Evolutionary conservation across 2,329 filamentous ascomycete species (phyloP), one percentile per base, ranked within the genome.

Genomic region (Sodiomyces alkalinus): DNA sequence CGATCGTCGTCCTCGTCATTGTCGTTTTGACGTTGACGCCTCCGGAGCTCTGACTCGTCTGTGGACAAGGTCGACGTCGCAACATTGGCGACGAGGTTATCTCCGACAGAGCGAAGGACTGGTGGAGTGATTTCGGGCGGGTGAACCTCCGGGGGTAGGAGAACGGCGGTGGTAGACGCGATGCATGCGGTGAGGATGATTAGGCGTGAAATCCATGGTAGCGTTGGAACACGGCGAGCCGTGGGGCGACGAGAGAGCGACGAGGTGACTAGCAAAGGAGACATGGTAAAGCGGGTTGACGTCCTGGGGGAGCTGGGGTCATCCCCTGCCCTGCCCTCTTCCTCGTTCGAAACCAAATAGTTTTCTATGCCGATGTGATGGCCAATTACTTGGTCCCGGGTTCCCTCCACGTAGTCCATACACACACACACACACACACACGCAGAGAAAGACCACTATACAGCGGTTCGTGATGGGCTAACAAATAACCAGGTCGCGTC

Each of bases 11-110:
- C 27, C 21, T 40, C 34, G 17, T 37, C 37, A 7, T 33, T 29
- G 20, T 35, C 40, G 29, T 45, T 43, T 23, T 44, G 41, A 18
- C 44, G 45, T 38, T 46, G 41, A 18, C 44, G 45, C 37, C 46
- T 42, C 26, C 29, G 36, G 19, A 43, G 31, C 17, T 41, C 35
- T 22, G 27, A 26, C 7, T 32, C 27, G 15, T 16, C 27, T 22
- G 15, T n/a, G 5, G 27, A 15, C 15, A 17, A 13, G 16, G 20
- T 12, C 15, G 20, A 17, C 4, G n/a, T 17, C 13, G 11, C 20
- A 8, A 11, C 16, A 10, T 17, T 21, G 6, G 8, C 15, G n/a
- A 22, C 7, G 6, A 23, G 18, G 19, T 15, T 16, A 6, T n/a
- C 17, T 13, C 14, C 12, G 5, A n/a, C 13, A 11, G 27, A 17